A percentile compares a stretch with the other conserved stretches of the same genome.
Conservation (phyloP, 495 filamentous ascomycete species). For the Podospora pseudocomata region DNA sequence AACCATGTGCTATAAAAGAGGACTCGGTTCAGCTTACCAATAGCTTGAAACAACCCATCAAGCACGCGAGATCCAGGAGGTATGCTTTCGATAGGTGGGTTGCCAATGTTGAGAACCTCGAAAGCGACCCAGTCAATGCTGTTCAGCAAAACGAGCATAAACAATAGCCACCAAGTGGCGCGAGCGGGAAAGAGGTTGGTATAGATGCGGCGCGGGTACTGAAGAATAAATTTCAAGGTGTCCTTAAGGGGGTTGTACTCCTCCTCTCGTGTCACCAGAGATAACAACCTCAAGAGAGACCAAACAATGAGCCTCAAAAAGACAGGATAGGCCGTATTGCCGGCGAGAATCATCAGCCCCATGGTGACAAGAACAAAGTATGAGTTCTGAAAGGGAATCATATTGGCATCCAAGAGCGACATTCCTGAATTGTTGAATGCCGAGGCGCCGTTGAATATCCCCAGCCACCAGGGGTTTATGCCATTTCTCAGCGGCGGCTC, state of each 20-base stretch:
- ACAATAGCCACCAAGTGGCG: conserved; percentile 77
- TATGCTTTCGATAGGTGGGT: conserved; percentile 56
- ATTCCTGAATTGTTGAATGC: conserved; percentile 90
- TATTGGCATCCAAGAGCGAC: conserved; percentile 78
- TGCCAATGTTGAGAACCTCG: conserved; percentile 74
- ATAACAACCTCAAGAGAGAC: conserved; percentile 46
- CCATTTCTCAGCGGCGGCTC: conserved; percentile 61
- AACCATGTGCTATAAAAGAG: background rate
- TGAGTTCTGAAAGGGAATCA: conserved; percentile 64
- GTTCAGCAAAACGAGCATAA: conserved; percentile 70
- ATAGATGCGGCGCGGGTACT: conserved; percentile 74
- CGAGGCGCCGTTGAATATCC: conserved; percentile 65
- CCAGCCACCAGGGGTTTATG: conserved; percentile 61
- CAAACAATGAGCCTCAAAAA: conserved; percentile 77
- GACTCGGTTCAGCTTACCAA: conserved; percentile 35
- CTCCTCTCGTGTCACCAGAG: conserved; percentile 25
- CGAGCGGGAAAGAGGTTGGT: conserved; percentile 76
- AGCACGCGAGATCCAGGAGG: conserved; percentile 59
- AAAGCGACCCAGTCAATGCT: conserved; percentile 79
- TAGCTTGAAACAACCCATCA: conserved; percentile 79
- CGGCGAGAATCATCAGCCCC: conserved; percentile 73
- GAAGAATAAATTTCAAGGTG: conserved; percentile 76
- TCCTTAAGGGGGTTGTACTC: conserved; percentile 44
- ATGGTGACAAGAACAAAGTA: conserved; percentile 74
- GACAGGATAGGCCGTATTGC: conserved; percentile 75